Base-by-base conservation (phyloP, 306 rosid genomes). In the Citrullus mucosospermus region DNA sequence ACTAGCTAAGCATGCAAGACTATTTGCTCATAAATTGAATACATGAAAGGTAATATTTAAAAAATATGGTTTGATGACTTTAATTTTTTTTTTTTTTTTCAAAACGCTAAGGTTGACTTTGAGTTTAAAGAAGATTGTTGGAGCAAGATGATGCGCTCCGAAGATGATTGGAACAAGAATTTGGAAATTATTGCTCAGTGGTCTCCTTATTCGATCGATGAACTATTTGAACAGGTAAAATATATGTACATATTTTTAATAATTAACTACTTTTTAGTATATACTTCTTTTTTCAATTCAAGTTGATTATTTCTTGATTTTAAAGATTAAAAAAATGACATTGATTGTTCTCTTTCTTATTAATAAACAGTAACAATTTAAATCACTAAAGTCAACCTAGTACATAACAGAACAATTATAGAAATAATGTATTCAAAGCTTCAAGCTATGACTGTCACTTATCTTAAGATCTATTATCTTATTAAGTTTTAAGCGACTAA, bases 141-240 rank as follows among this genome's bases (percentile, higher is more conserved):
- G 95, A 82, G 77, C 32, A 92, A 78, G 86, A 85, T 92, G 77
- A 30, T 81, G 67, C 88, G 97, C 71, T 87, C 95, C 38, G 43
- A n/a, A 34, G 85, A 71, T 16, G 96, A 90, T 79, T 90, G 98
- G 97, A 77, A 84, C 54, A 94, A 63, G 74, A 92, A 90, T 86
- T 79, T 85, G 46, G 93, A 91, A 63, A 91, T 91, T 46, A 79
- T 95, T 60, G 81, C 91, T 65, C 88, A 86, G 34, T 94, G 98
- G 98, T 90, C 98, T 44, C 98, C 98, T 50, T 92, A 89, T 84
- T 71, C 84, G 10, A 78, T 71, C 30, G 83, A 77, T 9, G 96
- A 93, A 65, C 91, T 93, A 83, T 86, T 85, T 59, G 84, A 78
- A 69, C 97, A 93, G 88, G 91, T 86, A 32, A 43, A 43, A 17